Conservation (phyloP, 2,329 filamentous ascomycete genomes). For the Colletotrichum kahawae region DNA sequence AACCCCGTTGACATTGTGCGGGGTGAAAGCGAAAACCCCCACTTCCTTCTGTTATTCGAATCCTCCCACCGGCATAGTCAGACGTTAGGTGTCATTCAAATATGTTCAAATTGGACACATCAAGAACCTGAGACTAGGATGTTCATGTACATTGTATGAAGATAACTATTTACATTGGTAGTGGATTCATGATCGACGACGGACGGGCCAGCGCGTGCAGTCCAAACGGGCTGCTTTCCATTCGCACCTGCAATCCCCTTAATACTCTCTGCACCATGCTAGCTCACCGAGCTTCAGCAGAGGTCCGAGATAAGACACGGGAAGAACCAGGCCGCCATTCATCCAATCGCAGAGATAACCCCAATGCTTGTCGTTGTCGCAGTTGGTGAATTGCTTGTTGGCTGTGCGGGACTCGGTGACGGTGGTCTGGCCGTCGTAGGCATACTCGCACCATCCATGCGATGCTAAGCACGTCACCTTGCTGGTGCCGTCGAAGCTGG, state of each 20-base stretch:
- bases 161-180: background rate
- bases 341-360: conserved; percentile 24
- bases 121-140: background rate
- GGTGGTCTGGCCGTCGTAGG: conserved; percentile 5
- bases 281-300: conserved; percentile 6
- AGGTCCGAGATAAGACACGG: conserved; percentile 29
- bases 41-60: background rate
- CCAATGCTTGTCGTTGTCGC: conserved; percentile 26
- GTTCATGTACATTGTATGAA: background rate
- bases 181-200: background rate
- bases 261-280: background rate
- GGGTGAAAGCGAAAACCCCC: background rate
- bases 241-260: background rate
- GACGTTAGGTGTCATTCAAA: background rate
- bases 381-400: conserved; percentile 27
- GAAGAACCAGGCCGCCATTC: conserved; percentile 22
- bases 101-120: background rate
- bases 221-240: background rate
- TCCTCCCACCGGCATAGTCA: background rate
- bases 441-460: conserved; percentile 29
- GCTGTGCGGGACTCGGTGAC: background rate
- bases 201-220: background rate
- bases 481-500: conserved; percentile 24
- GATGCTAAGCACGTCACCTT: conserved; percentile 26
- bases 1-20: background rate